Conservation (phyloP, 768 basidiomycete species). For the Mycena amicta region DNA sequence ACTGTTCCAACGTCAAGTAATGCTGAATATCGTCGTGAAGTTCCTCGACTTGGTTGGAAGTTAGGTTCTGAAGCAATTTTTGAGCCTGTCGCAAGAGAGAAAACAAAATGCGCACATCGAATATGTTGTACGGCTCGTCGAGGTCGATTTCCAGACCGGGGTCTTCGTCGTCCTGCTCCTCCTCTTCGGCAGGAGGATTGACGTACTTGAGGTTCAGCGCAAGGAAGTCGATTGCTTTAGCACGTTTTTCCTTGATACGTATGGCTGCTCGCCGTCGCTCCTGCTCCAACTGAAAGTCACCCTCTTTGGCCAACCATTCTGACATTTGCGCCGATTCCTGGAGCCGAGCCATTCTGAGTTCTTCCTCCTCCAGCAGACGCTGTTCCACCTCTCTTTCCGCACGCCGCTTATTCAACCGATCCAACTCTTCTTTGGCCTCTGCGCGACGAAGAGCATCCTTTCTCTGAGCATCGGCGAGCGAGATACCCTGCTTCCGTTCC, state of each 20-base stretch:
- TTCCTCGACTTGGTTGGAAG: conserved; percentile 86
- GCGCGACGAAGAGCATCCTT: conserved; percentile 79
- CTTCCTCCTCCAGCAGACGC: conserved; percentile 89
- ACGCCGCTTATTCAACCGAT: conserved; percentile 83
- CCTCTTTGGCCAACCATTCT: conserved; percentile 96
- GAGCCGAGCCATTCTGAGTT: conserved; percentile 81
- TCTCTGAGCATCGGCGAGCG: conserved; percentile 73
- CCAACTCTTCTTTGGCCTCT: conserved; percentile 95
- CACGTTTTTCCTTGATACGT: conserved; percentile 92
- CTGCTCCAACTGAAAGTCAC: conserved; percentile 95
- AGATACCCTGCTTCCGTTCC: conserved; percentile 86
- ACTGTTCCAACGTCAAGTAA: conserved; percentile 85
- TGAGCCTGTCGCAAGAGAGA: conserved; percentile 9
- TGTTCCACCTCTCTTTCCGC: conserved; percentile 93
- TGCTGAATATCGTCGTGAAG: conserved; percentile 92
- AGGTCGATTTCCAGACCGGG: conserved; percentile 95
- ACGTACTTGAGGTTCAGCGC: conserved; percentile 95
- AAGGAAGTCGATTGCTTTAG: conserved; percentile 98
- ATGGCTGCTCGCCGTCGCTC: conserved; percentile 89
- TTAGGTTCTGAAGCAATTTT: conserved; percentile 71
- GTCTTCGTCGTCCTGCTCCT: conserved; percentile 77
- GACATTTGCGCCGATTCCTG: conserved; percentile 98
- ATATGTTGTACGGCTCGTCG: conserved; percentile 97
- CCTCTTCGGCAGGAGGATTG: conserved; percentile 66
- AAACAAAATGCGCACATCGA: conserved; percentile 66